These are phyloP conservation scores for Pichia sp. DNA, from an alignment of 1,139 yeast species.

Conservation along the genomic window DNA sequence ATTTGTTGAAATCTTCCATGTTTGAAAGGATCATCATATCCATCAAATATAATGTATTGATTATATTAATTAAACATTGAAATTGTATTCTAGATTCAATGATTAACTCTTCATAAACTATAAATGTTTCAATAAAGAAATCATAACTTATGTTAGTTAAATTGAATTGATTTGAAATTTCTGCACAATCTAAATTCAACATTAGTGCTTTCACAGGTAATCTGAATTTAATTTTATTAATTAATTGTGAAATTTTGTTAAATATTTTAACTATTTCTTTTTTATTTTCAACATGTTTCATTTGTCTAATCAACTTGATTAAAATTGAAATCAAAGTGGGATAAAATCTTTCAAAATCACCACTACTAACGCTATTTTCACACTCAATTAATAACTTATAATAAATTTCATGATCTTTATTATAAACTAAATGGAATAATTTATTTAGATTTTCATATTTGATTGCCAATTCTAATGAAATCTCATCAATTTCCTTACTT, in stretches of 20 bases:
- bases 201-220: conserved; percentile 33
- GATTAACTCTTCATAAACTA: conserved; percentile 77
- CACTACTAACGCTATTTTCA: conserved; percentile 45
- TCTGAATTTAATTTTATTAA: conserved; percentile 47
- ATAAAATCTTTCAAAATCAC: conserved; percentile 56
- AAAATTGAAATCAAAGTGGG: conserved; percentile 66
- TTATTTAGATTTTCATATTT: conserved; percentile 67
- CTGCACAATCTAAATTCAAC: conserved; percentile 48
- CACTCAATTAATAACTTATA: conserved; percentile 44
- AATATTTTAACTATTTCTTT: conserved; percentile 44
- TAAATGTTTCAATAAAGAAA: conserved; percentile 80
- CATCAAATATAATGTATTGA: conserved; percentile 57
- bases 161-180: conserved; percentile 68
- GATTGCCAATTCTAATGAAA: conserved; percentile 16
- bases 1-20: conserved; percentile 63
- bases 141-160: conserved; percentile 72
- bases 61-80: conserved; percentile 39
- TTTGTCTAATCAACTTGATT: conserved; percentile 52
- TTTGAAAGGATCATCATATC: conserved; percentile 41
- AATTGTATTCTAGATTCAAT: conserved; percentile 56
- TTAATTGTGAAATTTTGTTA: conserved; percentile 65
- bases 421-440: conserved; percentile 55
- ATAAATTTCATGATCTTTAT: conserved; percentile 44
- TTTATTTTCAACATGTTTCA: conserved; percentile 29
- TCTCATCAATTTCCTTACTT: neutral